These are phyloP conservation scores for Ophioceras dolichostomum DNA, from an alignment of 2,329 filamentous ascomycete genomes.

Conservation along the genomic window DNA sequence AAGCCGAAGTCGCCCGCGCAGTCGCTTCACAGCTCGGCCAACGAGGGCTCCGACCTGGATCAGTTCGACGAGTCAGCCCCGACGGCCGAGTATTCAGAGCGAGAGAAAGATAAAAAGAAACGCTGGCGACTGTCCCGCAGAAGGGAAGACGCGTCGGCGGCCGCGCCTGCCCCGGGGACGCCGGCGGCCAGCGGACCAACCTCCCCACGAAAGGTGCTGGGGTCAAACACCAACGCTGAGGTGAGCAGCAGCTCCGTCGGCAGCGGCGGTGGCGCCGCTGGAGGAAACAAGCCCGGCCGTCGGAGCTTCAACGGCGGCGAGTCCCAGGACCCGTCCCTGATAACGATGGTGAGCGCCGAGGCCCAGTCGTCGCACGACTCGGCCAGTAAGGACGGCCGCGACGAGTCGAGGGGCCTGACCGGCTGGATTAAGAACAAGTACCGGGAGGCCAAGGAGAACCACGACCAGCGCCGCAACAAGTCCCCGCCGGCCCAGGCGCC, in stretches of 20 bases:
- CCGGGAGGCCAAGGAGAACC: conserved; percentile 44
- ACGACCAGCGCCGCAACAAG: conserved; percentile 41
- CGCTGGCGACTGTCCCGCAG: conserved; percentile 62
- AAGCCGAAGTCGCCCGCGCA: conserved; percentile 62
- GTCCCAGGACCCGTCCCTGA: conserved; percentile 28
- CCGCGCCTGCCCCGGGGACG: background rate
- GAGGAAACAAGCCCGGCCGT: conserved; percentile 24
- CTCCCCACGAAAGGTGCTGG: conserved; percentile 35
- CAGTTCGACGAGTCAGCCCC: conserved; percentile 47
- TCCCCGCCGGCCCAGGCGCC: conserved; percentile 33
- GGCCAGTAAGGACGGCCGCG: conserved; percentile 19
- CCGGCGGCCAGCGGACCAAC: background rate
- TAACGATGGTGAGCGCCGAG: conserved; percentile 21
- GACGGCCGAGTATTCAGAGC: conserved; percentile 11
- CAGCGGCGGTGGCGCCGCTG: conserved; percentile 27
- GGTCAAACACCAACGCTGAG: conserved; percentile 50
- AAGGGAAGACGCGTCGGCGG: conserved; percentile 39
- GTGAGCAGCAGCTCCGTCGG: conserved; percentile 57
- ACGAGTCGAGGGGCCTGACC: conserved; percentile 38
- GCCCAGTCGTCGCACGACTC: conserved; percentile 23
- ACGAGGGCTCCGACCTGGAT: conserved; percentile 73
- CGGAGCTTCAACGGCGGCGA: conserved; percentile 41
- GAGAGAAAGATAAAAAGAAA: conserved; percentile 57
- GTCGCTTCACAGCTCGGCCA: conserved; percentile 65
- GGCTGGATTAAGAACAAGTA: conserved; percentile 50